These are phyloP conservation scores for Cytospora chrysosperma DNA, from an alignment of 2,329 filamentous ascomycete species.

Conservation along the genomic window DNA sequence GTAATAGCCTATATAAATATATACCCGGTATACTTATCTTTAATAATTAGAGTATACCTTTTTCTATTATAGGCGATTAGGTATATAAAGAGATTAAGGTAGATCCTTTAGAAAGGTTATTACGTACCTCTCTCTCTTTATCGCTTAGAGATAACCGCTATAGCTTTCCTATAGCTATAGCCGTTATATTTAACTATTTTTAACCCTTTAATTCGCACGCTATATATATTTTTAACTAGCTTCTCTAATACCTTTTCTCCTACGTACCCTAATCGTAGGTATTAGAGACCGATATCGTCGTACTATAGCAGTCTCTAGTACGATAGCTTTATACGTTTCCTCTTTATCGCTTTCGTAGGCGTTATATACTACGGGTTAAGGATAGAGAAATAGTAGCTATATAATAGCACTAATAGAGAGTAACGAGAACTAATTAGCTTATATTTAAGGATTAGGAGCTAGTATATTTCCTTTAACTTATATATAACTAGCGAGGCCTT, in stretches of 20 bases:
- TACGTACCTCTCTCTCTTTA: background rate
- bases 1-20: background rate
- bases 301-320: background rate
- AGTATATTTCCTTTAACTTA: too few relatives aligned
- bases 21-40: background rate
- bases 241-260: background rate
- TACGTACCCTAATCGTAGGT: background rate
- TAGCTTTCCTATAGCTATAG: background rate
- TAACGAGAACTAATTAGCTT: too few relatives aligned
- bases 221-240: background rate
- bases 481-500: too few relatives aligned
- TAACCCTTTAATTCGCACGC: background rate
- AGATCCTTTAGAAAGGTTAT: background rate
- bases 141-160: background rate
- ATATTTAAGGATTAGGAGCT: too few relatives aligned
- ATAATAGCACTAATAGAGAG: too few relatives aligned
- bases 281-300: background rate
- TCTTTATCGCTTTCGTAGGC: too few relatives aligned
- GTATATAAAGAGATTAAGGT: background rate
- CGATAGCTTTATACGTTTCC: background rate
- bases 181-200: background rate
- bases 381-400: too few relatives aligned
- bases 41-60: background rate
- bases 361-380: too few relatives aligned
- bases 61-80: background rate